A percentile compares a stretch with the other conserved stretches of the same genome.
Conservation (phyloP, 2,329 filamentous ascomycete species). For the Aspergillus phoenicis region DNA sequence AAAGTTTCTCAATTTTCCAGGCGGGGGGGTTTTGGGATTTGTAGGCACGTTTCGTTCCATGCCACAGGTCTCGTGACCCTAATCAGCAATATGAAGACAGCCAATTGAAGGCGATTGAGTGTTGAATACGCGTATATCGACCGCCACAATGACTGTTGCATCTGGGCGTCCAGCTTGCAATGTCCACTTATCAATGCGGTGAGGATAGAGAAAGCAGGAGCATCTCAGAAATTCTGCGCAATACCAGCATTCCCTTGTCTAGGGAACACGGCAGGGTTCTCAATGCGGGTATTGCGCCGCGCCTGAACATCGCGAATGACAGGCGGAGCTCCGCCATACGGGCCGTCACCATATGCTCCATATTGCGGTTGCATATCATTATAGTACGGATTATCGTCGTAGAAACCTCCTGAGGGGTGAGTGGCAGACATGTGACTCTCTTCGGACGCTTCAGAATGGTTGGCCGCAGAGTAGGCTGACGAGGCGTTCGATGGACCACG, state of each 20-base stretch:
- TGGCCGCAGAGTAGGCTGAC: constrained; percentile 85
- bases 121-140: background rate
- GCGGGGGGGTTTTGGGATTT: background rate
- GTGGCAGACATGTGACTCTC: constrained; percentile 54
- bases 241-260: constrained; percentile 91
- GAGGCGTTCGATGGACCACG: constrained; percentile 94
- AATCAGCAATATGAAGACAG: background rate
- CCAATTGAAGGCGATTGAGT: background rate
- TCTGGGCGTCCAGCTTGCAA: background rate
- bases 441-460: constrained; percentile 67
- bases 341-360: constrained; percentile 59
- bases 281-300: constrained; percentile 89
- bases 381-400: constrained; percentile 60
- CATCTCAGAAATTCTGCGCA: constrained; percentile 84
- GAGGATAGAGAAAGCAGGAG: background rate
- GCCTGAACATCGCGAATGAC: constrained; percentile 93
- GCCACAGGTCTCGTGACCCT: background rate
- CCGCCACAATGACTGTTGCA: background rate
- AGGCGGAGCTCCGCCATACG: constrained; percentile 63
- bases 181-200: background rate
- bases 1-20: background rate
- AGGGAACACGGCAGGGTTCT: constrained; percentile 84
- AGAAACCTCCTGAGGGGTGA: constrained; percentile 54
- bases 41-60: background rate
- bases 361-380: constrained; percentile 45